Evolutionary conservation across 495 filamentous ascomycete species (phyloP), one percentile per base, ranked within the genome.

Genomic region (Choiromyces venosus): DNA sequence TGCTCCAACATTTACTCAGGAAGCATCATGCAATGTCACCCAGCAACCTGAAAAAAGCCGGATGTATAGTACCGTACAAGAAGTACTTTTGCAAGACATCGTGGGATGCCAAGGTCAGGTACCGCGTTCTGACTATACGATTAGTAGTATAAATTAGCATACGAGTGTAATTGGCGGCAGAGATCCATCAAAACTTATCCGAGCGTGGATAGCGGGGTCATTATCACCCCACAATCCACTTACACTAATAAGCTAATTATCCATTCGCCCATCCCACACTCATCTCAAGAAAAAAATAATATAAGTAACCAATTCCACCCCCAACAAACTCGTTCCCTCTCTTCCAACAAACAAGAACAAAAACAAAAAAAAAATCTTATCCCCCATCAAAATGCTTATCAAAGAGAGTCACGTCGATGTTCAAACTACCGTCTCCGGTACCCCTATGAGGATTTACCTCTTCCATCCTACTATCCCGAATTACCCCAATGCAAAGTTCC

Each of bases 401-500:
- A 82, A 86, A 74, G 91, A 93, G 82, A 87, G 85, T 56, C 81
- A 88, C 74, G 81, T 85, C 75, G 91, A 93, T 87, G 89, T 93
- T 37, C 82, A 86, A 36, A 92, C 90, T 68, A 87, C 88, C 18
- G 52, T 61, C 8, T 88, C 86, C 73, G 91, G 89, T 3, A 72
- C 75, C 52, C 78, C 68, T 39, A 81, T 81, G 79, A 71, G 84
- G 83, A 91, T 97, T 78, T 97, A 94, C 83, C 79, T 96, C 80
- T 97, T 93, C 83, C 92, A 97, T 80, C 94, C 94, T 4, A 87
- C 87, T 64, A 90, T 98, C 76, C 88, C 92, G 0, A 88, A 89
- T 68, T 95, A 95, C 79, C 93, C 94, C 21, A 87, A 94, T 66
- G 94, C 94, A 77, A 88, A 83, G 67, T 98, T 97, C 81, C 94